These are phyloP conservation scores for Pseudoturritis turrita DNA, from an alignment of 345 rosid genomes.

Conservation along the genomic window DNA sequence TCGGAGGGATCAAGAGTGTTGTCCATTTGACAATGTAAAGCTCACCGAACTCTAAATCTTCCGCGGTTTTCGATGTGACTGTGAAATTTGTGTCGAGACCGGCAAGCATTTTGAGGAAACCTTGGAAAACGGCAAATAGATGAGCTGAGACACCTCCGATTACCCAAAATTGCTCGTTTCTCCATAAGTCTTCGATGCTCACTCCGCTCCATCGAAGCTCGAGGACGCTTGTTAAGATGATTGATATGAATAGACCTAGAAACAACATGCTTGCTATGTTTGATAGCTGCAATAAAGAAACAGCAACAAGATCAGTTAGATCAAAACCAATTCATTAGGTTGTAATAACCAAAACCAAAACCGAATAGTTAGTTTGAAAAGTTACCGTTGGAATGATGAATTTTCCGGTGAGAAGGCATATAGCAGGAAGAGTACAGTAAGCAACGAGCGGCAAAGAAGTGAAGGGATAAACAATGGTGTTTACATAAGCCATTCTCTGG, in stretches of 20 bases:
- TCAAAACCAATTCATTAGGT: not conserved
- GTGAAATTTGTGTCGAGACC: conserved; percentile 97
- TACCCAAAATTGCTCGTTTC: conserved; percentile 98
- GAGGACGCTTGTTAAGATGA: conserved; percentile 74
- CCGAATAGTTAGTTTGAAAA: not conserved
- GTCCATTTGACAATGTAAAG: conserved; percentile 94
- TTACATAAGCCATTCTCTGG: conserved; percentile 82
- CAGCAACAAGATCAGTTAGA: not conserved
- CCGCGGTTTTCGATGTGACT: conserved; percentile 90
- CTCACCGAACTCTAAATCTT: conserved; percentile 86
- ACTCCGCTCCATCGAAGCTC: conserved; percentile 98
- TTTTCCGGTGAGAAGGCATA: conserved; percentile 95
- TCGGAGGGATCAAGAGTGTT: conserved; percentile 83
- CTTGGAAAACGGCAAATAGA: conserved; percentile 95
- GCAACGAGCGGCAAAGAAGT: conserved; percentile 94
- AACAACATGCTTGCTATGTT: conserved; percentile 84
- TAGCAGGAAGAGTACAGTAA: conserved; percentile 86
- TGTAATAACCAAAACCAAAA: not conserved
- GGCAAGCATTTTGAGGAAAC: conserved; percentile 82
- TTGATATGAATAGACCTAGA: conserved; percentile 90
- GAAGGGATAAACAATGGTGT: conserved; percentile 97
- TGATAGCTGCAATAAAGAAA: conserved; percentile 58
- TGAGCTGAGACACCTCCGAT: conserved; percentile 98
- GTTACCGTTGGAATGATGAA: conserved; percentile 95
- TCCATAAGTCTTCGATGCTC: conserved; percentile 90